Percentiles rank a stretch among this genome's conserved stretches.
Evolutionary conservation across 2,329 filamentous ascomycete genomes (phyloP).

Genomic region (Berkeleyomyces rouxiae): DNA sequence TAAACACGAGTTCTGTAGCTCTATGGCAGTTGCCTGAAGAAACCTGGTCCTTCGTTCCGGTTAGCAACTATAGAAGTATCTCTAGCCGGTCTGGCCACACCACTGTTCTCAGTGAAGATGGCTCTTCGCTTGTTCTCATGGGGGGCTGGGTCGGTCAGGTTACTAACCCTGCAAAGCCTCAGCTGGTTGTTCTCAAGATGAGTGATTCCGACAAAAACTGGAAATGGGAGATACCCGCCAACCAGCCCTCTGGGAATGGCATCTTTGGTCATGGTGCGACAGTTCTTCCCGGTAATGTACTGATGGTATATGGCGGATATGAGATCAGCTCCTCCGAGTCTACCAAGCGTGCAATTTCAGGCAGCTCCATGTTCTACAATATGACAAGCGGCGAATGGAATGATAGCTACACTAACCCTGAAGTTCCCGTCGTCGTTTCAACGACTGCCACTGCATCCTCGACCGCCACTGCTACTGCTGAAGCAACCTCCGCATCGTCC

Average conservation of each 20-base stretch:
- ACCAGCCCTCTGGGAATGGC: slow-evolving; percentile 29
- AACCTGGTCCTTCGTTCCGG: slow-evolving; percentile 63
- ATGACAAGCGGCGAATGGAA: slow-evolving; percentile 40
- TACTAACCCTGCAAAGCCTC: slow-evolving; percentile 58
- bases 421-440: background rate
- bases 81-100: slow-evolving; percentile 84
- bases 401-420: slow-evolving; percentile 25
- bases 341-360: slow-evolving; percentile 22
- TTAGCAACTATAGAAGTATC: slow-evolving; percentile 25
- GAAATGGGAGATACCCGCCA: slow-evolving; percentile 49
- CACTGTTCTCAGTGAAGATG: slow-evolving; percentile 64
- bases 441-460: background rate
- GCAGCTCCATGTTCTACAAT: slow-evolving; percentile 34
- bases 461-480: slow-evolving; percentile 7
- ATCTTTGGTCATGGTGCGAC: slow-evolving; percentile 48
- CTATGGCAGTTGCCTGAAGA: slow-evolving; percentile 76
- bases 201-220: slow-evolving; percentile 60
- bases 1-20: slow-evolving; percentile 86
- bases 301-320: slow-evolving; percentile 51
- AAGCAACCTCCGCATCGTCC: background rate
- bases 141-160: slow-evolving; percentile 89
- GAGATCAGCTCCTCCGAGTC: slow-evolving; percentile 25
- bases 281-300: slow-evolving; percentile 47
- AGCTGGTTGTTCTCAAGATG: slow-evolving; percentile 61
- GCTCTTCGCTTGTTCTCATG: slow-evolving; percentile 57